Conservation (phyloP, 805 yeast genomes). For the Candida corydali region DNA sequence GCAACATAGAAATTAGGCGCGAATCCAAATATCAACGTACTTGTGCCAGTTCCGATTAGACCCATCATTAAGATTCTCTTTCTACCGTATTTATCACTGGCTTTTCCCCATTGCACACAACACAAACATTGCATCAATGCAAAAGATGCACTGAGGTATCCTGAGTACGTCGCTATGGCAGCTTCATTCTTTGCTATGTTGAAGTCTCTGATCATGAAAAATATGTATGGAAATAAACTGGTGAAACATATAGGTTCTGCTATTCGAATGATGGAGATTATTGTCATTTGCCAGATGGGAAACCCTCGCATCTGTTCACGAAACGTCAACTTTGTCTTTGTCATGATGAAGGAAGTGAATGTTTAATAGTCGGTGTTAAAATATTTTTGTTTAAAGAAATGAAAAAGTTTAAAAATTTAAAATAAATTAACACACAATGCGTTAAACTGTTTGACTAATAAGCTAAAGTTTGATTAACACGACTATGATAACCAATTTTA, state of each 20-base stretch:
- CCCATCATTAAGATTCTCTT: conserved; percentile 52
- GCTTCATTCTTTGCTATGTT: conserved; percentile 45
- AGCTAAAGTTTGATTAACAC: no score
- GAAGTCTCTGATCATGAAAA: conserved; percentile 59
- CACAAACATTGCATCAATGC: conserved; percentile 57
- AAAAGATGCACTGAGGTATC: conserved; percentile 59
- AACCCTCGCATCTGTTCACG: conserved; percentile 52
- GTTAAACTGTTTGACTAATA: no score
- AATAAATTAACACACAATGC: no score
- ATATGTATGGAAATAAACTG: conserved; percentile 59
- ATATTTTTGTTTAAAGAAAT: no score
- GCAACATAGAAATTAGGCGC: conserved; percentile 50
- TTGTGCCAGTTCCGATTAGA: conserved; percentile 46
- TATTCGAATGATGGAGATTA: conserved; percentile 43
- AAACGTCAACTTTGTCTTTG: conserved; percentile 20
- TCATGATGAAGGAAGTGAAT: background rate
- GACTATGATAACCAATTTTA: no score
- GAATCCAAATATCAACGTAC: conserved; percentile 51
- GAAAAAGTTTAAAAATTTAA: no score
- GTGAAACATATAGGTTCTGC: conserved; percentile 64
- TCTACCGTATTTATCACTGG: conserved; percentile 53
- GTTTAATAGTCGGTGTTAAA: background rate
- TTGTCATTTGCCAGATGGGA: conserved; percentile 48
- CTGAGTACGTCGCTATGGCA: conserved; percentile 57
- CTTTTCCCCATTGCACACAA: conserved; percentile 57